Evolutionary conservation across 371 early-diverging fungal species (phyloP).

Genomic region (Mucor mucedo): DNA sequence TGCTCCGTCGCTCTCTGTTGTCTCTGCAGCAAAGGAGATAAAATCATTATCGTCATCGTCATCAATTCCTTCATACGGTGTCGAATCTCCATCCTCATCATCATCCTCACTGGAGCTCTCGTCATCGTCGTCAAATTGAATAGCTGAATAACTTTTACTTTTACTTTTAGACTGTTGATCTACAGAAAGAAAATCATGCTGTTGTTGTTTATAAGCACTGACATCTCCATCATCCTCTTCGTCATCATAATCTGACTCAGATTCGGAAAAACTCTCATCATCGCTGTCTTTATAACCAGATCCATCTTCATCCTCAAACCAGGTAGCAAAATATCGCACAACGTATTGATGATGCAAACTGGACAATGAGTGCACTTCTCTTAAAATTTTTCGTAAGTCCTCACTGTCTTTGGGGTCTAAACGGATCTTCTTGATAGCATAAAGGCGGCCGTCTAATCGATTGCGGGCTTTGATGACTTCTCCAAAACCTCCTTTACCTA

Average conservation of each 20-base stretch:
- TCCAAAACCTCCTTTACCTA: constrained; percentile 94
- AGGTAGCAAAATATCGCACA: constrained; percentile 93
- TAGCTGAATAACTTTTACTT: constrained; percentile 58
- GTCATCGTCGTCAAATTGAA: constrained; percentile 59
- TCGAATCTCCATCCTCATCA: constrained; percentile 24
- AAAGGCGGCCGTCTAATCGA: constrained; percentile 80
- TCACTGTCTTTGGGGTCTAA: constrained; percentile 79
- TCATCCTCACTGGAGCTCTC: constrained; percentile 38
- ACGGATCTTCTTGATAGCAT: constrained; percentile 91
- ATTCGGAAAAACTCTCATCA: constrained; percentile 54
- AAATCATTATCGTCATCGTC: constrained; percentile 32
- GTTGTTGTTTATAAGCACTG: constrained; percentile 57
- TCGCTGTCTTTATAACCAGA: constrained; percentile 46
- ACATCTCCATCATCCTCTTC: constrained; percentile 49
- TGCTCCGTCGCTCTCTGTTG: constrained; percentile 12
- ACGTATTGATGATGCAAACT: constrained; percentile 91
- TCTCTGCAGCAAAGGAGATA: constrained; percentile 39
- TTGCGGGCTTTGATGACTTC: constrained; percentile 94
- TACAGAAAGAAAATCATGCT: constrained; percentile 58
- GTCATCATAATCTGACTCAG: constrained; percentile 49
- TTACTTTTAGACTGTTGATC: constrained; percentile 42
- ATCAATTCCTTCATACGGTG: neutral
- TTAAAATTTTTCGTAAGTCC: constrained; percentile 78
- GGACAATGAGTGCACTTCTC: constrained; percentile 92
- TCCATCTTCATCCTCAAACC: constrained; percentile 78